Conservation (phyloP, 495 filamentous ascomycete genomes). For the Rusavskia elegans region DNA sequence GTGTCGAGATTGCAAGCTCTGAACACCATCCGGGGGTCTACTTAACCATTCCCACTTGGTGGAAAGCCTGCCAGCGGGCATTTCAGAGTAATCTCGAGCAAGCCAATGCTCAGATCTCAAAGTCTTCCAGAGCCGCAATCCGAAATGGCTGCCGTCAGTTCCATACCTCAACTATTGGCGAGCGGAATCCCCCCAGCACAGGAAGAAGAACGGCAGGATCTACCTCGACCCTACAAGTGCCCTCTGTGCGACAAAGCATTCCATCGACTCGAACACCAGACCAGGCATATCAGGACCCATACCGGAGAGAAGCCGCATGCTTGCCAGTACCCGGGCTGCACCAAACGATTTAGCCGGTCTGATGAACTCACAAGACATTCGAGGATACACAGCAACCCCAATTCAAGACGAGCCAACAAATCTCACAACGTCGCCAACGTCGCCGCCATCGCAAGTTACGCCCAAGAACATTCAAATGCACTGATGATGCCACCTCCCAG, state of each 20-base stretch:
- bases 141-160: neutral
- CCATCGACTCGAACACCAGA: constrained; percentile 96
- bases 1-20: too few relatives aligned
- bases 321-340: constrained; percentile 87
- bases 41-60: too few relatives aligned
- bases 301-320: constrained; percentile 97
- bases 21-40: neutral
- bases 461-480: constrained; percentile 30
- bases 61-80: neutral
- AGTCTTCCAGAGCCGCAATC: too few relatives aligned
- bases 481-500: constrained; percentile 57
- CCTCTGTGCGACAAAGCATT: constrained; percentile 98
- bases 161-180: neutral
- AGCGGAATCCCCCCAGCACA: constrained; percentile 2
- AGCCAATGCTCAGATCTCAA: too few relatives aligned
- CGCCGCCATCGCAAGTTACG: constrained; percentile 32
- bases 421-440: constrained; percentile 42
- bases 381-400: constrained; percentile 97
- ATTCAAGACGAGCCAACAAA: constrained; percentile 88
- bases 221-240: constrained; percentile 95
- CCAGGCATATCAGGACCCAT: constrained; percentile 91
- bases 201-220: constrained; percentile 52
- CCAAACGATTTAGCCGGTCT: constrained; percentile 91
- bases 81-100: neutral
- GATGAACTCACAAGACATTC: constrained; percentile 96